phyloP scores from a whole-genome alignment of 2,329 filamentous ascomycete genomes.

The Paraphoma chrysanthemicola region DNA sequence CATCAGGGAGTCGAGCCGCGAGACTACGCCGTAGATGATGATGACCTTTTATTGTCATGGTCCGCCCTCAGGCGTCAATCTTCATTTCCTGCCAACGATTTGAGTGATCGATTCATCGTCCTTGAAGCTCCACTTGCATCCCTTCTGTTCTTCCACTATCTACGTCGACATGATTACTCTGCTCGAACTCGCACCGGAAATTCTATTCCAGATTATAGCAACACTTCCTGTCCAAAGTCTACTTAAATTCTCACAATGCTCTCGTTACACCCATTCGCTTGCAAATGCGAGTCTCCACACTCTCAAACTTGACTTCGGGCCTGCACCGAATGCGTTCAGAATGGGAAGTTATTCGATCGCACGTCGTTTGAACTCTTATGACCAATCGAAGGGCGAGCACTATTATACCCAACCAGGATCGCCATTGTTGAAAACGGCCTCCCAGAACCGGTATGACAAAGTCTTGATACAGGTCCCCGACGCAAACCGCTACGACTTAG shows the following conservation, averaged over 20 bases:
- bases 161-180: conserved; percentile 10
- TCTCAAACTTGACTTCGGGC: conserved; percentile 83
- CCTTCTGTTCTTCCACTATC: neutral
- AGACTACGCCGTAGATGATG: neutral
- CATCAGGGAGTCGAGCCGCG: neutral
- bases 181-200: conserved; percentile 40
- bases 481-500: conserved; percentile 23
- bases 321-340: conserved; percentile 66
- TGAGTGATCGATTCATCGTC: neutral
- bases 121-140: neutral
- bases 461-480: conserved; percentile 9
- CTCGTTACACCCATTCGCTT: conserved; percentile 29
- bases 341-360: conserved; percentile 11
- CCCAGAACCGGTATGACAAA: neutral
- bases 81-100: neutral
- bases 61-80: neutral
- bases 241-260: conserved; percentile 45
- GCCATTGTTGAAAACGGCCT: neutral
- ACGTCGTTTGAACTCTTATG: conserved; percentile 11
- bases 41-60: neutral
- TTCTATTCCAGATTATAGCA: conserved; percentile 41
- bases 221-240: conserved; percentile 40
- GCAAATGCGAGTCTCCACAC: conserved; percentile 49
- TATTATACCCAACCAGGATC: neutral
- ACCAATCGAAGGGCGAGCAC: neutral